Percentiles rank a stretch among this genome's conserved stretches.
Evolutionary conservation across 73 alveolate genomes (phyloP).

Genomic region (Paramecium tetraurelia): DNA sequence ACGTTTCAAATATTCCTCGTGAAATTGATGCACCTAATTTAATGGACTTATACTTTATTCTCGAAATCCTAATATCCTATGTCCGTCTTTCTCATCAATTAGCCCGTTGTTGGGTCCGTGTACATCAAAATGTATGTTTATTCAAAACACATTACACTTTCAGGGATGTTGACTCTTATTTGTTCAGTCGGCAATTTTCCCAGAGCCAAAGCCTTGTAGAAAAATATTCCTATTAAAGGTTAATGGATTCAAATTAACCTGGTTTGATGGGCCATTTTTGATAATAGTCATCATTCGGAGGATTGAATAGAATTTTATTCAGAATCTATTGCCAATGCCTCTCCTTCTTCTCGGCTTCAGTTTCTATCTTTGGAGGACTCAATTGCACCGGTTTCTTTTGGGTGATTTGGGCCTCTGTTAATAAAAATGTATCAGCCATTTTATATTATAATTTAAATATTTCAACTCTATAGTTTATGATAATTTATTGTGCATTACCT

Average conservation of each 20-base stretch:
- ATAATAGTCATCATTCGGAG: constrained; percentile 56
- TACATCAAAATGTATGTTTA: constrained; percentile 45
- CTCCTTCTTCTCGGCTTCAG: constrained; percentile 55
- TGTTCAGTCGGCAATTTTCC: constrained; percentile 49
- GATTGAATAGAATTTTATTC: constrained; percentile 49
- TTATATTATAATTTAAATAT: neutral
- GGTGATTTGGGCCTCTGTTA: constrained; percentile 13
- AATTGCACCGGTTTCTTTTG: neutral
- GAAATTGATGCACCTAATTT: neutral
- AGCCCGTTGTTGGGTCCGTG: constrained; percentile 53
- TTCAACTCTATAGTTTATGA: neutral
- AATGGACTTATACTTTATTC: neutral
- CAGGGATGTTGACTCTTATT: constrained; percentile 52
- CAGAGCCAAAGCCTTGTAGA: constrained; percentile 50
- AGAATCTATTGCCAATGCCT: constrained; percentile 57
- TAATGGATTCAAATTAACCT: neutral
- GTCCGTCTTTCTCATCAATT: constrained; percentile 56
- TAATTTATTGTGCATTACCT: neutral
- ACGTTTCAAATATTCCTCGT: neutral
- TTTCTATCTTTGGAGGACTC: constrained; percentile 34
- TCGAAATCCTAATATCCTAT: constrained; percentile 50
- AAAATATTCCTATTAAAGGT: constrained; percentile 31
- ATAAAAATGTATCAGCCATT: constrained; percentile 44
- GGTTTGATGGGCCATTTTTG: constrained; percentile 49
- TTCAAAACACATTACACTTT: constrained; percentile 51